These are phyloP conservation scores for Aspergillus brasiliensis DNA, from an alignment of 2,329 filamentous ascomycete species.

Conservation along the genomic window DNA sequence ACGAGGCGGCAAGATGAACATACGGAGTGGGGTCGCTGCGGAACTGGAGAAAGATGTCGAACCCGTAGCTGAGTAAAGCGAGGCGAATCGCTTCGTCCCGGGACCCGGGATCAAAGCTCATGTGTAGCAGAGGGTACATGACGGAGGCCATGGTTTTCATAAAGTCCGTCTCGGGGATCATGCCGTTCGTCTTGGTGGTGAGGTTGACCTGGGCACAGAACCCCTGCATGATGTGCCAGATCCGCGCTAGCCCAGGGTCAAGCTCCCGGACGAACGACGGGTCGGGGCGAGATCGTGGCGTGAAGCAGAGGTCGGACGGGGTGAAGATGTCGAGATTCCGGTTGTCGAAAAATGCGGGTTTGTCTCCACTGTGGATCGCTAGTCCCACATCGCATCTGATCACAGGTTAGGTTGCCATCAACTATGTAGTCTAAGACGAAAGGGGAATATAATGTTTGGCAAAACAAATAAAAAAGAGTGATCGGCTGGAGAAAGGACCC, in stretches of 20 bases:
- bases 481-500: not conserved
- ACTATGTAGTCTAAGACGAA: not conserved
- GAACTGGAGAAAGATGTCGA: conserved; percentile 40
- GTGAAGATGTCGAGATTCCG: not conserved
- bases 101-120: conserved; percentile 30
- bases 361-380: not conserved
- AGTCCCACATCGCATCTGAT: conserved; percentile 1
- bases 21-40: not conserved
- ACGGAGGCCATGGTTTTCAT: conserved; percentile 41
- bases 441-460: too few relatives aligned
- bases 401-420: not conserved
- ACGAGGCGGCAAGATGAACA: not conserved
- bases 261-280: not conserved
- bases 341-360: not conserved
- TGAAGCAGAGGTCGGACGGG: not conserved
- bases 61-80: conserved; percentile 43
- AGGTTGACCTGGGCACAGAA: not conserved
- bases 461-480: not conserved
- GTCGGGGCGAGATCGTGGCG: not conserved
- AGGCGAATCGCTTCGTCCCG: conserved; percentile 42
- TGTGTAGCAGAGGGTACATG: conserved; percentile 45
- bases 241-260: not conserved
- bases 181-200: conserved; percentile 20
- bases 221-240: not conserved
- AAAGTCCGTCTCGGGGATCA: conserved; percentile 24